Evolutionary conservation across 768 basidiomycete genomes (phyloP).

Genomic region (Asterophora parasitica): DNA sequence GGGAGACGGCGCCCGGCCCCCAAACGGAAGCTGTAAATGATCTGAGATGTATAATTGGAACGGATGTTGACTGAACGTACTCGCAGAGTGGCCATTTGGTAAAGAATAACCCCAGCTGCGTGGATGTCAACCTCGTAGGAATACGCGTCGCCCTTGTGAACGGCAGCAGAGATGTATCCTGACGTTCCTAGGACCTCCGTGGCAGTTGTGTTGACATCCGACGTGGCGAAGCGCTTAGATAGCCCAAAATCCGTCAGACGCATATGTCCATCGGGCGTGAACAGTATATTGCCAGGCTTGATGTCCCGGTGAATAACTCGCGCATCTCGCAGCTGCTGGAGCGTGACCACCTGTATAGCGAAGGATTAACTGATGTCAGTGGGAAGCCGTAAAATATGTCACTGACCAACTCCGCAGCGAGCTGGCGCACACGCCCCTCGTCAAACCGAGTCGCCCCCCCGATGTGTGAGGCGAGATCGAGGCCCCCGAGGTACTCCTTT

Average conservation of each 20-base stretch:
- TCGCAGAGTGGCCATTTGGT: constrained; percentile 6
- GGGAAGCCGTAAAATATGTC: neutral
- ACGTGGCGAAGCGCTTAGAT: constrained; percentile 2
- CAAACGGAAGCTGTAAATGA: constrained; percentile 10
- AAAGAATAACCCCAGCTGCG: constrained; percentile 9
- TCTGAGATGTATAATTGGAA: neutral
- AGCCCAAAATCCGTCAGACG: constrained; percentile 10
- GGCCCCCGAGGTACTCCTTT: constrained; percentile 6
- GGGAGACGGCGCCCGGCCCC: neutral
- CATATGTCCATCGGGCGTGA: constrained; percentile 9
- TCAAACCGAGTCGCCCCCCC: neutral
- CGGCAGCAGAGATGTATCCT: constrained; percentile 7
- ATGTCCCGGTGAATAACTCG: constrained; percentile 11
- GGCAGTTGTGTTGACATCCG: neutral
- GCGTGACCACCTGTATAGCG: constrained; percentile 35
- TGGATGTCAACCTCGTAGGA: constrained; percentile 10
- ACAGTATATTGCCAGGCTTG: constrained; percentile 10
- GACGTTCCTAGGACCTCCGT: constrained; percentile 10
- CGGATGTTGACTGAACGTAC: neutral
- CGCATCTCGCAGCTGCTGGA: constrained; percentile 2
- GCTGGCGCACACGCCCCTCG: neutral
- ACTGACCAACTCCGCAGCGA: constrained; percentile 9
- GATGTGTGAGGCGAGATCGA: constrained; percentile 2
- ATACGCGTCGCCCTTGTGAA: constrained; percentile 4
- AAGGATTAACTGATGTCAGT: neutral